Percentiles rank a stretch among this genome's conserved stretches.
These are phyloP conservation scores for Staphylotrichum tortipilum DNA, from an alignment of 495 filamentous ascomycete genomes.

Conservation along the genomic window DNA sequence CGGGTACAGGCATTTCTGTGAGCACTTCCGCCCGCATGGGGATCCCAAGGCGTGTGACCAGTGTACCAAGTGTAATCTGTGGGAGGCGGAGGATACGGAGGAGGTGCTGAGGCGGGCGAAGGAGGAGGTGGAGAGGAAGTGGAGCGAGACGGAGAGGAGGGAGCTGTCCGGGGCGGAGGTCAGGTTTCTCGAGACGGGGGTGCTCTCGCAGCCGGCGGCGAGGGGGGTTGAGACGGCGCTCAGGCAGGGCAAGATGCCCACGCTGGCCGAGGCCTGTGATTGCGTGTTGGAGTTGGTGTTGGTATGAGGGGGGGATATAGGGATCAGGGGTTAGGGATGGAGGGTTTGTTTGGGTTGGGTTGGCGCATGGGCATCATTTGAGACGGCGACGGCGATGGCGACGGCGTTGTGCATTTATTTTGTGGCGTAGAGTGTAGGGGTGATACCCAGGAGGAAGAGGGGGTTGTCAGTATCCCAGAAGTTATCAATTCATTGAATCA, in stretches of 20 bases:
- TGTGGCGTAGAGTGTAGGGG: too few species aligned
- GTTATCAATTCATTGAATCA: too few species aligned
- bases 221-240: conserved; percentile 22
- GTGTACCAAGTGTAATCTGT: conserved; percentile 85
- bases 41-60: conserved; percentile 59
- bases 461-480: too few species aligned
- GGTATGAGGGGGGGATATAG: conserved; percentile 16
- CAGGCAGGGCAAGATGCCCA: conserved; percentile 28
- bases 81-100: conserved; percentile 79
- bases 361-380: too few species aligned
- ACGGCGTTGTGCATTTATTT: too few species aligned
- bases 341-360: too few species aligned
- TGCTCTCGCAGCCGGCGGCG: conserved; percentile 18
- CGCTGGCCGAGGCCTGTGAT: conserved; percentile 37
- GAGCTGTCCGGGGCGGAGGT: conserved; percentile 41
- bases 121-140: conserved; percentile 71
- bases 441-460: too few species aligned
- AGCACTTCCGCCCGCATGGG: conserved; percentile 78
- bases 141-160: conserved; percentile 59
- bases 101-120: conserved; percentile 64
- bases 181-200: conserved; percentile 38
- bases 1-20: conserved; percentile 86
- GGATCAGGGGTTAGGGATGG: not conserved
- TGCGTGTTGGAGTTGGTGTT: conserved; percentile 35
- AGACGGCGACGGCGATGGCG: too few species aligned